Evolutionary conservation across 495 filamentous ascomycete genomes (phyloP).

Genomic region (Neurospora sp.): DNA sequence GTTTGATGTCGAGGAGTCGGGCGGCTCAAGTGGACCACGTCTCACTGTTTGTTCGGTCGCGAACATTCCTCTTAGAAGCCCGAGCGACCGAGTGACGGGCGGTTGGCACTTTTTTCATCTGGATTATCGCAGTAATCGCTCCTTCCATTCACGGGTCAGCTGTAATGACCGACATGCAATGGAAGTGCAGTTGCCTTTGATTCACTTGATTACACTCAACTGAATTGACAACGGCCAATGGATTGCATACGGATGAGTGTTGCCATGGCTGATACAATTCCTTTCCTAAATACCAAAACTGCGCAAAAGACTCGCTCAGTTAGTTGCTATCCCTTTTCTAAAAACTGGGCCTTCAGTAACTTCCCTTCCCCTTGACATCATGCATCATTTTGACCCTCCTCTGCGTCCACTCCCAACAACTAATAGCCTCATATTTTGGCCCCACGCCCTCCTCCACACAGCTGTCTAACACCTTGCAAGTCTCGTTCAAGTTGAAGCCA

Average conservation of each 20-base stretch:
- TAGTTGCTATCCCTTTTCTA: too few relatives aligned
- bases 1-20: background rate
- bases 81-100: background rate
- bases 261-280: too few relatives aligned
- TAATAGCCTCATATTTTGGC: constrained; percentile 46
- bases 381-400: constrained; percentile 21
- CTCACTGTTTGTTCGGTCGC: background rate
- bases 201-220: too few relatives aligned
- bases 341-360: background rate
- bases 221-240: too few relatives aligned
- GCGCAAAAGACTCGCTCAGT: too few relatives aligned
- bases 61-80: background rate
- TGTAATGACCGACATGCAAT: background rate
- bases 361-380: background rate
- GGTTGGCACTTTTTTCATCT: background rate
- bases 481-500: constrained; percentile 37
- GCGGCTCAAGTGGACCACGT: background rate
- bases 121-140: background rate
- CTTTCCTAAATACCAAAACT: too few relatives aligned
- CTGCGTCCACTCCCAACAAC: constrained; percentile 37
- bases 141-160: background rate
- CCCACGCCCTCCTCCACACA: constrained; percentile 42
- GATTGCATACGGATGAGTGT: too few relatives aligned
- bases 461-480: constrained; percentile 38
- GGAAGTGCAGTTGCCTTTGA: too few relatives aligned